phyloP scores from a whole-genome alignment of 257 asterid genomes.

The Gentiana dahurica region DNA sequence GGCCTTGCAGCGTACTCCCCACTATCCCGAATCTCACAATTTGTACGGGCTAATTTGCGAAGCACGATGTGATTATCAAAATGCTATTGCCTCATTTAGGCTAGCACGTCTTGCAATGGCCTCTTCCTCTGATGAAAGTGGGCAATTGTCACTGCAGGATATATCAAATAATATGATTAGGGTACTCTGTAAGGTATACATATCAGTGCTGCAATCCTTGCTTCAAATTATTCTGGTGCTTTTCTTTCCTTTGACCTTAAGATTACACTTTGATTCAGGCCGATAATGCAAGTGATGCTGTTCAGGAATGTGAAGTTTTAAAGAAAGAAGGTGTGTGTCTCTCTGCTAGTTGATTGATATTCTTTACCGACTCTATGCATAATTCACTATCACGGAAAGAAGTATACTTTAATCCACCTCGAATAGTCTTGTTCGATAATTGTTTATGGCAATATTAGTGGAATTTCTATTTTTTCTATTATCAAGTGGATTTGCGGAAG shows the following conservation, averaged over 20 bases:
- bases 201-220: not conserved
- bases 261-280: conserved; percentile 45
- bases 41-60: conserved; percentile 86
- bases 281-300: conserved; percentile 58
- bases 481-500: too few species aligned
- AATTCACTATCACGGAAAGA: not conserved
- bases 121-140: conserved; percentile 32
- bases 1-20: conserved; percentile 80
- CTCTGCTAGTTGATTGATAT: not conserved
- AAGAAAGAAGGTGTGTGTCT: conserved; percentile 55
- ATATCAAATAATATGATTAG: conserved; percentile 75
- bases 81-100: conserved; percentile 76
- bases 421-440: too few species aligned
- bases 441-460: too few species aligned
- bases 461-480: too few species aligned
- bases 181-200: conserved; percentile 66
- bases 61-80: conserved; percentile 63
- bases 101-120: conserved; percentile 55
- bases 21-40: conserved; percentile 88
- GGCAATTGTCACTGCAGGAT: conserved; percentile 38
- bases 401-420: too few species aligned
- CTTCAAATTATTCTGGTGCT: not conserved
- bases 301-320: conserved; percentile 60
- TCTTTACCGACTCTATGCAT: not conserved
- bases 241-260: conserved; percentile 6